A percentile compares a stretch with the other conserved stretches of the same genome.
These are phyloP conservation scores for Penicillium taxi DNA, from an alignment of 495 filamentous ascomycete species.

Conservation along the genomic window DNA sequence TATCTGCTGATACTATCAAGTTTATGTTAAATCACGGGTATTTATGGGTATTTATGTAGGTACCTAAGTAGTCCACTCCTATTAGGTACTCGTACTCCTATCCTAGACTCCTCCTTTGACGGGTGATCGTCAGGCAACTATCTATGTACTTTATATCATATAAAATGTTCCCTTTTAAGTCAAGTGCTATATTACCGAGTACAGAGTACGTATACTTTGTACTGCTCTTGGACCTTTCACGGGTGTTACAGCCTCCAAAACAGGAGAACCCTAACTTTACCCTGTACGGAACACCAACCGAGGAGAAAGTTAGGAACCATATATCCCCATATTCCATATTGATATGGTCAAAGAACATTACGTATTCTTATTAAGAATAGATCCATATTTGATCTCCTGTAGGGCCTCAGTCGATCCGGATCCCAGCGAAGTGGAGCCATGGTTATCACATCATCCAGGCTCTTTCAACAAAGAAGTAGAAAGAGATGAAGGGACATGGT, in stretches of 20 bases:
- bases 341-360: too few species aligned
- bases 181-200: too few species aligned
- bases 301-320: neutral
- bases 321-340: neutral
- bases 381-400: neutral
- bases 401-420: neutral
- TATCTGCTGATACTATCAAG: neutral
- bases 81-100: too few species aligned
- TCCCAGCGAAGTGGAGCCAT: conserved; percentile 18
- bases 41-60: too few species aligned
- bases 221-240: too few species aligned
- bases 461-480: conserved; percentile 1
- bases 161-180: too few species aligned
- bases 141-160: neutral
- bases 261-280: conserved; percentile 11
- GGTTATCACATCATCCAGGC: conserved; percentile 19
- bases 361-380: too few species aligned
- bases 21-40: conserved; percentile 5
- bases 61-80: conserved; percentile 8
- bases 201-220: too few species aligned
- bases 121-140: conserved; percentile 30
- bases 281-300: conserved; percentile 12
- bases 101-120: conserved; percentile 14
- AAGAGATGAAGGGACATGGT: neutral
- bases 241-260: conserved; percentile 6